Base-by-base conservation (phyloP, 306 rosid species). In the Chamaecrista fasciculata region DNA sequence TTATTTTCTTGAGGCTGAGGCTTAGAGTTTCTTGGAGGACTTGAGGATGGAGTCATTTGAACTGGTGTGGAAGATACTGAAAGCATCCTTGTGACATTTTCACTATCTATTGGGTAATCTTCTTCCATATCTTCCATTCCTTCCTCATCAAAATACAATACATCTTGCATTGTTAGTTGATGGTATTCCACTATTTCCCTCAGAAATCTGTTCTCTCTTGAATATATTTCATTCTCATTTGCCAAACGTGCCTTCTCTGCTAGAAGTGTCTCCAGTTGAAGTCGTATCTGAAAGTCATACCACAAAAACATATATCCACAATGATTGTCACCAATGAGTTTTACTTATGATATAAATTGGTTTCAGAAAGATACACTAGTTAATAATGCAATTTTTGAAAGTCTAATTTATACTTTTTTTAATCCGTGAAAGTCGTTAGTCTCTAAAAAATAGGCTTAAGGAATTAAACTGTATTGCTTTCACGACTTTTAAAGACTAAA, bases 101-200 rank as follows among this genome's bases (percentile, higher is more conserved):
- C 58, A 42, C 80, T 51, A 29, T 84, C 70, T 12, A 84, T 11
- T 44, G 98, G 90, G 78, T 82, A 84, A 29, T 85, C 83, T 77
- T 94, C 89, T 4, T 83, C 2, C 4, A 85, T 88, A 76, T 89
- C 92, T 70, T 87, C 97, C 71, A 66, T 80, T 8, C 90, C 87
- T 8, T 88, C 87, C 40, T 90, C 95, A 56, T 89, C 90, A 3
- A 94, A 23, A 65, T 91, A 86, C 36, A 95, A 81, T 61, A 91
- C 89, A 67, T 95, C 92, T 67, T 89, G 96, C 92, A 80, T 89
- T 1, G 89, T 89, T 11, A 89, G 82, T 58, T 91, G 96, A 68
- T 94, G 99, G 75, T 90, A 94, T 51, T 94, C 99, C 49, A 91
- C 96, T 33, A 87, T 81, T 82, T 94, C 99, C 78, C 96, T 70